Evolutionary conservation across 805 yeast species (phyloP).

Genomic region (Candida silvatica): DNA sequence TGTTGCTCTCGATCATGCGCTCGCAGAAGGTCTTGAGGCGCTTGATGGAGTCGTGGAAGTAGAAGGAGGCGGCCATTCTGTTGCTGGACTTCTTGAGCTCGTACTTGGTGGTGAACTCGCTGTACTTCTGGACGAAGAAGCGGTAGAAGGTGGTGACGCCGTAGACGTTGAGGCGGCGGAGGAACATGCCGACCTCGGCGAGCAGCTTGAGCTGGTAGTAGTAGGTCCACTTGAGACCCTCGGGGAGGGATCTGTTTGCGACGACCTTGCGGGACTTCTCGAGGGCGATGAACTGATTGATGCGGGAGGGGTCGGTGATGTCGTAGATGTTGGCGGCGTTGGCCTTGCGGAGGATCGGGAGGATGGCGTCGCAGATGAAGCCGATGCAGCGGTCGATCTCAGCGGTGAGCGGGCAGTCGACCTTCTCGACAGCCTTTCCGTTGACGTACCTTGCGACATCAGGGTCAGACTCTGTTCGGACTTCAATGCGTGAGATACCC

Average conservation of each 20-base stretch:
- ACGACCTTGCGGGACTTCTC: conserved; percentile 55
- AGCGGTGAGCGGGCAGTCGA: conserved; percentile 42
- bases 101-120: conserved; percentile 50
- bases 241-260: conserved; percentile 45
- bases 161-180: conserved; percentile 64
- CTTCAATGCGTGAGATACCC: conserved; percentile 67
- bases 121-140: conserved; percentile 52
- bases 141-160: conserved; percentile 73
- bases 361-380: conserved; percentile 52
- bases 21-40: conserved; percentile 38
- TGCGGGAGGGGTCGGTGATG: conserved; percentile 53
- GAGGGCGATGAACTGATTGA: conserved; percentile 65
- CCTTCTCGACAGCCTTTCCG: conserved; percentile 48
- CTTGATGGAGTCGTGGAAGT: conserved; percentile 39
- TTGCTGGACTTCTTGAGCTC: conserved; percentile 52
- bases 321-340: conserved; percentile 55
- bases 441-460: conserved; percentile 81
- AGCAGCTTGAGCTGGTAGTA: conserved; percentile 54
- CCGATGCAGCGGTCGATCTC: conserved; percentile 52
- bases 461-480: conserved; percentile 74
- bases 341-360: conserved; percentile 57
- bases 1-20: conserved; percentile 25
- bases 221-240: conserved; percentile 69
- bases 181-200: conserved; percentile 64
- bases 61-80: conserved; percentile 54